Evolutionary conservation across 176 grass and related monocot species (phyloP).

Genomic region (Saccharum spontaneum): DNA sequence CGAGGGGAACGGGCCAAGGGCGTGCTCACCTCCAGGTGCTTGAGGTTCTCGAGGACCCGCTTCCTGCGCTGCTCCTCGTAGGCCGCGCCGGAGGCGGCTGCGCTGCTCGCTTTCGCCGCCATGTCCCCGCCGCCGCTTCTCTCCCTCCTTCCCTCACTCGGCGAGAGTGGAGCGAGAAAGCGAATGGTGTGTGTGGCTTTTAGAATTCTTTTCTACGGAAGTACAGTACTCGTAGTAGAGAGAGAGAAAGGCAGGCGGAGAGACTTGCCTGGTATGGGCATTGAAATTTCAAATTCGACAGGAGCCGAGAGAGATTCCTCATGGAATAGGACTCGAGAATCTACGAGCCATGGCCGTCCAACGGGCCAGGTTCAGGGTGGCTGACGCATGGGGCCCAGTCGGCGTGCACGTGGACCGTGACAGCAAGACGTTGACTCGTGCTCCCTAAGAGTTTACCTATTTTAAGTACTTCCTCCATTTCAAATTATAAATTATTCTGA

Average conservation of each 20-base stretch:
- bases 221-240: background rate
- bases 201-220: background rate
- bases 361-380: background rate
- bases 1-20: background rate
- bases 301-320: background rate
- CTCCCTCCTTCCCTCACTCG: background rate
- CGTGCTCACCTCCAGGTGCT: constrained; percentile 71
- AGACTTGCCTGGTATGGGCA: background rate
- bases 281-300: constrained; percentile 44
- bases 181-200: background rate
- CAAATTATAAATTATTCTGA: no score
- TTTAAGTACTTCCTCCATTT: no score
- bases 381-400: background rate
- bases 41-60: constrained; percentile 85
- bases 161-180: background rate
- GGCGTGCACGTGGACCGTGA: background rate
- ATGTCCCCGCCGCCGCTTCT: background rate
- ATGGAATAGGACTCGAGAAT: background rate
- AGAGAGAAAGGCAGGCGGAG: background rate
- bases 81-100: constrained; percentile 25
- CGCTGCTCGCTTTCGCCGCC: constrained; percentile 37
- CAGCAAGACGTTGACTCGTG: background rate
- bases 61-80: constrained; percentile 84
- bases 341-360: background rate
- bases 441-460: background rate